Evolutionary conservation across 176 grass and related monocot genomes (phyloP).

Genomic region (Oryza rufipogon): DNA sequence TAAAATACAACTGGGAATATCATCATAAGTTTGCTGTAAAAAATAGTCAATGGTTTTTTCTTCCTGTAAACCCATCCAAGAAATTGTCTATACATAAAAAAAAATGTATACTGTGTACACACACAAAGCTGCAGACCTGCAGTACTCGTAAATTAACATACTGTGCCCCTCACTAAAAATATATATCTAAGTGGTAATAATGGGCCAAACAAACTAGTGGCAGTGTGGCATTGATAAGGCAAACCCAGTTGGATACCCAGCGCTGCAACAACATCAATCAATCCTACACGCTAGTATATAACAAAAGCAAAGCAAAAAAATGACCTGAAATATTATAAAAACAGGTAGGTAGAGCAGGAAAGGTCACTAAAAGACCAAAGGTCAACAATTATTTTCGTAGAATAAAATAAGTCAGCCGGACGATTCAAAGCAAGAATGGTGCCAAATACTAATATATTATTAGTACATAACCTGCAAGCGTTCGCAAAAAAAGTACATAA

Average conservation of each 20-base stretch:
- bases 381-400: slow-evolving; percentile 20
- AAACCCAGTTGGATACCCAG: slow-evolving; percentile 13
- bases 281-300: slow-evolving; percentile 3
- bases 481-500: background rate
- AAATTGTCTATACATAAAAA: background rate
- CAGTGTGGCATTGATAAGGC: background rate
- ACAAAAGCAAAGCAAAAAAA: slow-evolving; percentile 20
- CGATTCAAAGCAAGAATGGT: slow-evolving; percentile 11
- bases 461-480: background rate
- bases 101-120: background rate
- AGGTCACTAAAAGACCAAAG: background rate
- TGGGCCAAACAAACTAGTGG: background rate
- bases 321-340: background rate
- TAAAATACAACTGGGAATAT: slow-evolving; percentile 20
- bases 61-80: background rate
- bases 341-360: background rate
- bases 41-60: background rate
- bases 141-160: slow-evolving; percentile 11
- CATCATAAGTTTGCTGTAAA: slow-evolving; percentile 3
- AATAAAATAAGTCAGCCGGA: background rate
- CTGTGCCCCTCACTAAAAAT: background rate
- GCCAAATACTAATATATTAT: background rate
- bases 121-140: background rate
- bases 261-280: slow-evolving; percentile 17
- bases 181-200: slow-evolving; percentile 18